Evolutionary conservation across 768 basidiomycete genomes (phyloP).

Genomic region (Mycena galopus): DNA sequence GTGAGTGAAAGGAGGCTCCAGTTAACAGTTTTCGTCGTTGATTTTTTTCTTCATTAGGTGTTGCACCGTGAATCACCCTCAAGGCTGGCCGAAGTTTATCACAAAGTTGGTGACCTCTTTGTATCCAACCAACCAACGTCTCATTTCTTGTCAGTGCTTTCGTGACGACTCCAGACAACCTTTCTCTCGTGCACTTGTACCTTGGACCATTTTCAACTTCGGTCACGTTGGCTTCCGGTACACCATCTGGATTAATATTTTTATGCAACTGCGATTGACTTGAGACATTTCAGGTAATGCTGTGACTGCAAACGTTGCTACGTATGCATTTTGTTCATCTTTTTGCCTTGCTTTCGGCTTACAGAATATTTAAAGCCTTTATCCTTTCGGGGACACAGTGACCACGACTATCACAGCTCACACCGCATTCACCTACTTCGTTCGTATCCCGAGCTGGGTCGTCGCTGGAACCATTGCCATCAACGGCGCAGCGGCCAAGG

Average conservation of each 20-base stretch:
- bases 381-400: conserved; percentile 65
- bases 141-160: conserved; percentile 48
- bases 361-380: conserved; percentile 39
- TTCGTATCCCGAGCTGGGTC: conserved; percentile 67
- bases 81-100: conserved; percentile 69
- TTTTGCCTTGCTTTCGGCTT: background rate
- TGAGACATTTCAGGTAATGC: conserved; percentile 49
- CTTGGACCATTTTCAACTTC: conserved; percentile 61
- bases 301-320: conserved; percentile 60
- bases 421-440: conserved; percentile 59
- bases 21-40: background rate
- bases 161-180: conserved; percentile 58
- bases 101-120: conserved; percentile 45
- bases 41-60: conserved; percentile 45
- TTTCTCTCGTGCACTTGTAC: conserved; percentile 62
- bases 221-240: conserved; percentile 56
- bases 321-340: conserved; percentile 32
- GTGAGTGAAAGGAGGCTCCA: conserved; percentile 40
- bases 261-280: background rate
- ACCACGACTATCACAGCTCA: conserved; percentile 59
- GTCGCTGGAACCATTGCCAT: conserved; percentile 58
- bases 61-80: conserved; percentile 67
- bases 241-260: conserved; percentile 5
- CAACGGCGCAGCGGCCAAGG: conserved; percentile 45
- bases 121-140: background rate